Percentiles rank a stretch among this genome's conserved stretches.
phyloP scores from a whole-genome alignment of 352 stramenopile genomes.

The Phytophthora pinifolia region DNA sequence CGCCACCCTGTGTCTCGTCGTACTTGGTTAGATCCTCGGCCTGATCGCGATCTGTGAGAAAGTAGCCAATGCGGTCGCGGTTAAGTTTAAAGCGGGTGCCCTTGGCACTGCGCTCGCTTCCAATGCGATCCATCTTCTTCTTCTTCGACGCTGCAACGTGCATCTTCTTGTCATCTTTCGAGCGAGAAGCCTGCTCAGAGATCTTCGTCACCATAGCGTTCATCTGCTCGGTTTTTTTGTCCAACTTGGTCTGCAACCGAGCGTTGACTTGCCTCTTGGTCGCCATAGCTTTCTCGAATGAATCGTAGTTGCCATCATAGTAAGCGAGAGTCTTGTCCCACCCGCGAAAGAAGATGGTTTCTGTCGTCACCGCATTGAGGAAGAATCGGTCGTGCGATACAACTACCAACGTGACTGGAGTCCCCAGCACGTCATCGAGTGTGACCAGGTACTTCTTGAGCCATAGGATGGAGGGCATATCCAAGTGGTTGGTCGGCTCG shows the following conservation, averaged over 20 bases:
- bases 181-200: constrained; percentile 36
- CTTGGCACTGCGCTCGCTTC: constrained; percentile 51
- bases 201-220: constrained; percentile 52
- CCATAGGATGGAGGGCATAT: constrained; percentile 84
- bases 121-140: constrained; percentile 70
- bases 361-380: constrained; percentile 88
- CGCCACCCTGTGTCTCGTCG: constrained; percentile 31
- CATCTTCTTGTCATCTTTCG: constrained; percentile 67
- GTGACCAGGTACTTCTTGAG: constrained; percentile 70
- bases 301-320: constrained; percentile 64
- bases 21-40: constrained; percentile 50
- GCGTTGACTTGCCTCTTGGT: constrained; percentile 52
- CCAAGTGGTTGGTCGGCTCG: constrained; percentile 92
- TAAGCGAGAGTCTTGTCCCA: constrained; percentile 62
- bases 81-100: constrained; percentile 63
- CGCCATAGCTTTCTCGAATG: constrained; percentile 51
- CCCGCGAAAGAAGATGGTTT: constrained; percentile 58
- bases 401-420: constrained; percentile 79
- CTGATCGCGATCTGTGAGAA: constrained; percentile 27
- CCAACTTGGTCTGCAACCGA: constrained; percentile 46
- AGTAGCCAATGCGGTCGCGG: constrained; percentile 49
- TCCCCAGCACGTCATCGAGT: constrained; percentile 60
- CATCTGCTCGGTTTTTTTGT: constrained; percentile 59
- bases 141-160: constrained; percentile 61
- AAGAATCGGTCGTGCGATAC: constrained; percentile 94